Evolutionary conservation across 1,284 basidiomycete species (phyloP).

Genomic region (Marasmius fiardii): DNA sequence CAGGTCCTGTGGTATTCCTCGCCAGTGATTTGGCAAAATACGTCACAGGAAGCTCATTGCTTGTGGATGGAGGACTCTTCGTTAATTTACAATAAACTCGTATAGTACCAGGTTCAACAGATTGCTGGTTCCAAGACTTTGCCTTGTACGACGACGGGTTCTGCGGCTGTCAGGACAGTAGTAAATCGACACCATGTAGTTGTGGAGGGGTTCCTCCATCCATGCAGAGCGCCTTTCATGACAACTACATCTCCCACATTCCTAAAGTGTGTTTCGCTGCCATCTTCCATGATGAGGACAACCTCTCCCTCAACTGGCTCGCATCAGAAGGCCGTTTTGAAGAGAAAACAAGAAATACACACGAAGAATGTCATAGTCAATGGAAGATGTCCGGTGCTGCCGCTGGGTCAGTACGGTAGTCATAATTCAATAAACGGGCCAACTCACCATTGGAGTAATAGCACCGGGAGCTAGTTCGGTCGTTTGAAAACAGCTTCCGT

Average conservation of each 20-base stretch:
- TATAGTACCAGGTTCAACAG: background rate
- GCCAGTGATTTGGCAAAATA: constrained; percentile 75
- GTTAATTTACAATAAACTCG: constrained; percentile 68
- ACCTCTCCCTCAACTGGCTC: constrained; percentile 50
- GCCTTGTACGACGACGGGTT: constrained; percentile 47
- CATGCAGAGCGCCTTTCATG: constrained; percentile 57
- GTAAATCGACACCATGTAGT: constrained; percentile 50
- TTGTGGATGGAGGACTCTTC: constrained; percentile 78
- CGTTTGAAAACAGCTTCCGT: constrained; percentile 46
- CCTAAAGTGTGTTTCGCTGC: constrained; percentile 48
- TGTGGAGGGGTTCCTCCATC: constrained; percentile 56
- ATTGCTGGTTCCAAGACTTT: constrained; percentile 31
- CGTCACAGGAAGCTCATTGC: constrained; percentile 61
- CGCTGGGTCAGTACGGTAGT: background rate
- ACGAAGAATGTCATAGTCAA: constrained; percentile 58
- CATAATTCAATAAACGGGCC: constrained; percentile 1
- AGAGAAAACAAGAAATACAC: constrained; percentile 29
- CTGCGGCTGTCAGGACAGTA: constrained; percentile 50
- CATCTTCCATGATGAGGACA: constrained; percentile 54
- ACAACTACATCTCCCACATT: constrained; percentile 56
- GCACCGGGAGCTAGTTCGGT: constrained; percentile 58
- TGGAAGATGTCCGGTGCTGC: constrained; percentile 46
- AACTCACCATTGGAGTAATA: constrained; percentile 45
- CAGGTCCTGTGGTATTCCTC: constrained; percentile 75
- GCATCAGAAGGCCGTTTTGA: background rate